Percentiles rank a stretch among this genome's conserved stretches.
Evolutionary conservation across 352 stramenopile genomes (phyloP).

Genomic region (Globisporangium canariense): DNA sequence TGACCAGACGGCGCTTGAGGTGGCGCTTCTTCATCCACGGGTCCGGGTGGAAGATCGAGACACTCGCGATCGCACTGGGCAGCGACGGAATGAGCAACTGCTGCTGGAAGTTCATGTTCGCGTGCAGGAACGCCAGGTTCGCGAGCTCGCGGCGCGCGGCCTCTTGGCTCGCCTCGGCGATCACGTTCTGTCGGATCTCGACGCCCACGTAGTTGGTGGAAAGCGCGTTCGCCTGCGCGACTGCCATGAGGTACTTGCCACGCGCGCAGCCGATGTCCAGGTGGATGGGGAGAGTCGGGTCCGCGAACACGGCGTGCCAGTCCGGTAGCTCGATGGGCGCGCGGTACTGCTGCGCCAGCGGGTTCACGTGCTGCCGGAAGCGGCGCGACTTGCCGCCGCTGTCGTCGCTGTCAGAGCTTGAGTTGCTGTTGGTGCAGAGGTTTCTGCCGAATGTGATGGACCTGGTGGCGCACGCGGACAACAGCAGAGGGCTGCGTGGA

Average conservation of each 20-base stretch:
- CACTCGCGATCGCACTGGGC: slow-evolving; percentile 48
- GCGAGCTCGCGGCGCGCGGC: slow-evolving; percentile 33
- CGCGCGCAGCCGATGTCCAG: slow-evolving; percentile 78
- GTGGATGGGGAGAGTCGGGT: slow-evolving; percentile 61
- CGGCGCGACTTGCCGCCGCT: slow-evolving; percentile 30
- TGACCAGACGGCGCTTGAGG: slow-evolving; percentile 79
- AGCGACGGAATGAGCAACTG: slow-evolving; percentile 53
- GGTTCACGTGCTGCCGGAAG: slow-evolving; percentile 86
- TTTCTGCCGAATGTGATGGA: neutral
- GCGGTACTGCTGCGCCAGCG: slow-evolving; percentile 59
- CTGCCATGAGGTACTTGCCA: slow-evolving; percentile 73
- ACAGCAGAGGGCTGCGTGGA: neutral
- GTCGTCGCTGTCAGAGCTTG: neutral
- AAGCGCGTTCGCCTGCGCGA: slow-evolving; percentile 35
- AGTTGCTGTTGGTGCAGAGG: neutral
- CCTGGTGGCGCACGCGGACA: neutral
- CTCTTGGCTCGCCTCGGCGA: slow-evolving; percentile 57
- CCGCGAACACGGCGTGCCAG: slow-evolving; percentile 46
- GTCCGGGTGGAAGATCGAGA: slow-evolving; percentile 88
- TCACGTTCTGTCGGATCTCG: slow-evolving; percentile 79
- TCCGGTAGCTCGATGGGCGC: slow-evolving; percentile 61
- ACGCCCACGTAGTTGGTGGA: slow-evolving; percentile 77
- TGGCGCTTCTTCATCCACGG: slow-evolving; percentile 90
- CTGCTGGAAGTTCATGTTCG: slow-evolving; percentile 86
- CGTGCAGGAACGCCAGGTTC: slow-evolving; percentile 77